A percentile compares a stretch with the other conserved stretches of the same genome.
Evolutionary conservation across 2,329 filamentous ascomycete species (phyloP).

Genomic region (Fusarium sp.): DNA sequence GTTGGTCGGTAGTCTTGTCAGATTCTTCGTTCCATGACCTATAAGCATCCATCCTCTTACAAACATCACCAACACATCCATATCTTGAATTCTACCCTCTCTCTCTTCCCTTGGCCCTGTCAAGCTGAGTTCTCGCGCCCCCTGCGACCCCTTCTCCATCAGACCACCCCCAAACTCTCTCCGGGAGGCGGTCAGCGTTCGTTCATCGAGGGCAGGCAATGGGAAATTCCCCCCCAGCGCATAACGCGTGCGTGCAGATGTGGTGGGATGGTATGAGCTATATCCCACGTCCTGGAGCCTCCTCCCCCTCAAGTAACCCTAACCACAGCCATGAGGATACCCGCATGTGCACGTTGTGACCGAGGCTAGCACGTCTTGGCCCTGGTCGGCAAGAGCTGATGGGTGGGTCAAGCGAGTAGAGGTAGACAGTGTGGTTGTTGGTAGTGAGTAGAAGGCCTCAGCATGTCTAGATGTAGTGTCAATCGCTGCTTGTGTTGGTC

Average conservation of each 20-base stretch:
- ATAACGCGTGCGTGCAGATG: slow-evolving; percentile 21
- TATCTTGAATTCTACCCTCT: not conserved
- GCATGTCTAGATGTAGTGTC: not conserved
- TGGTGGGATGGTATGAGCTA: slow-evolving; percentile 17
- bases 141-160: not conserved
- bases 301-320: not conserved
- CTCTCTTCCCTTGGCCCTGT: not conserved
- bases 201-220: not conserved
- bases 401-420: slow-evolving; percentile 17
- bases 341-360: slow-evolving; percentile 31
- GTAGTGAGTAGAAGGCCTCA: slow-evolving; percentile 3
- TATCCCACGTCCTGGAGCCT: slow-evolving; percentile 5
- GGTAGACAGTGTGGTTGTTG: not conserved
- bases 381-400: slow-evolving; percentile 10
- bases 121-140: not conserved
- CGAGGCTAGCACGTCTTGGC: slow-evolving; percentile 17
- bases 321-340: slow-evolving; percentile 21
- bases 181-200: slow-evolving; percentile 18
- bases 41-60: not conserved
- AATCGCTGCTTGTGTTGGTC: not conserved
- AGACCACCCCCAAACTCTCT: slow-evolving; percentile 5
- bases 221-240: not conserved
- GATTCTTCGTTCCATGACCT: not conserved
- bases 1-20: not conserved
- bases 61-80: not conserved